Base-by-base conservation (phyloP, 176 grass and related monocot species). In the Cocos nucifera region DNA sequence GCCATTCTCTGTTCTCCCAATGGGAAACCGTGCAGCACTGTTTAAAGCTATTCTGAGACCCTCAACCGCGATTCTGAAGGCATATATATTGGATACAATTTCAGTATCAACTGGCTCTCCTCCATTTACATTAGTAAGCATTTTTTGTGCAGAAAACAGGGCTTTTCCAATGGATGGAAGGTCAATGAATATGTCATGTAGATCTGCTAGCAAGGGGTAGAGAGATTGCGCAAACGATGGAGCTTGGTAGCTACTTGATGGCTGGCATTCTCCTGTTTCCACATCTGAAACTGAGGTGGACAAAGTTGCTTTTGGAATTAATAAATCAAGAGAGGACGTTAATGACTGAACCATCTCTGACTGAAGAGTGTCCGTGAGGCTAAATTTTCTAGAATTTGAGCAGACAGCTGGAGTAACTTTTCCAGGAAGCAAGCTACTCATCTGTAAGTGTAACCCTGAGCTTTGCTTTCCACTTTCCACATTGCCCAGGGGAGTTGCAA, bases 51-150 rank as follows among this genome's bases (percentile, higher is more conserved):
- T 77, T 58, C 91, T 82, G 54, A 96, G 69, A 66, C 83, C 72
- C 67, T 96, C 91, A 70, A 96, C 84, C 59, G 91, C 86, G 64
- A 87, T 74, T 72, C 91, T 77, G 71, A 96, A 96, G 59, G 76
- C 73, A 44, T 90, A 85, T 15, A 84, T 80, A 74, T 87, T 78
- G 19, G 74, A 81, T 69, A 96, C 27, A 57, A 78, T 89, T 53
- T 90, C 69, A 53, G 49, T 77, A 77, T 67, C 75, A 66, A 90
- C 72, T 66, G 87, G 73, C 56, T 88, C 64, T 65, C 81, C 84
- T 22, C 83, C 70, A 1, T 91, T 78, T 75, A 97, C 80, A 75
- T 77, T 74, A 62, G 53, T 65, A 66, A 97, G 84, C 80, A 97
- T 32, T 48, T 54, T 57, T 74, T 97, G 92, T 17, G 75, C 81